Conservation (phyloP, 2,329 filamentous ascomycete species). For the Trichoderma afroharzianum region DNA sequence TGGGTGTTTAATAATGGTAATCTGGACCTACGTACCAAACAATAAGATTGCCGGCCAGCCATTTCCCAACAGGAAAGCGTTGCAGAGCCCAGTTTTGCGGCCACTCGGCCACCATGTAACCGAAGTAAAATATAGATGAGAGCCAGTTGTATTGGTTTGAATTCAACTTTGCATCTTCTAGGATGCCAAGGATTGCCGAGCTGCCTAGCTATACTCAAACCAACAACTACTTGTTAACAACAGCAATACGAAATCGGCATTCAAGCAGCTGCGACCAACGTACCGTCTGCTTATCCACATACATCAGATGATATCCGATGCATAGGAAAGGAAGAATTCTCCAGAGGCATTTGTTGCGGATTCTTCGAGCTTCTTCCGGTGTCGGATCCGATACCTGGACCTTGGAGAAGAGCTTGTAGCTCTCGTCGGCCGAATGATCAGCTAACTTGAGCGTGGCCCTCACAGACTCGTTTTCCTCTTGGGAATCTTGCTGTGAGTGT, state of each 20-base stretch:
- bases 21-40: conserved; percentile 19
- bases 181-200: conserved; percentile 20
- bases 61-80: conserved; percentile 43
- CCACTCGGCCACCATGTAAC: conserved; percentile 43
- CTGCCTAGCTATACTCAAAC: conserved; percentile 12
- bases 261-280: neutral
- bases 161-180: conserved; percentile 17
- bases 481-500: neutral
- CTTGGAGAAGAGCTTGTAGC: conserved; percentile 39
- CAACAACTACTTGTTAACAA: neutral
- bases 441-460: conserved; percentile 29
- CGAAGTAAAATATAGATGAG: conserved; percentile 49
- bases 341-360: conserved; percentile 35
- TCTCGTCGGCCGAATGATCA: conserved; percentile 39
- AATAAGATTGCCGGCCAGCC: conserved; percentile 30
- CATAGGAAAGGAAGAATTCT: conserved; percentile 38
- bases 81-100: conserved; percentile 43
- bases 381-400: conserved; percentile 37
- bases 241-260: neutral
- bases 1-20: neutral
- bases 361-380: conserved; percentile 28
- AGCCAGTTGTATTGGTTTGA: conserved; percentile 21
- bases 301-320: conserved; percentile 39
- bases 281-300: conserved; percentile 39
- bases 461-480: neutral